phyloP scores from a whole-genome alignment of 2,329 filamentous ascomycete species.

The Blastomyces gilchristii region DNA sequence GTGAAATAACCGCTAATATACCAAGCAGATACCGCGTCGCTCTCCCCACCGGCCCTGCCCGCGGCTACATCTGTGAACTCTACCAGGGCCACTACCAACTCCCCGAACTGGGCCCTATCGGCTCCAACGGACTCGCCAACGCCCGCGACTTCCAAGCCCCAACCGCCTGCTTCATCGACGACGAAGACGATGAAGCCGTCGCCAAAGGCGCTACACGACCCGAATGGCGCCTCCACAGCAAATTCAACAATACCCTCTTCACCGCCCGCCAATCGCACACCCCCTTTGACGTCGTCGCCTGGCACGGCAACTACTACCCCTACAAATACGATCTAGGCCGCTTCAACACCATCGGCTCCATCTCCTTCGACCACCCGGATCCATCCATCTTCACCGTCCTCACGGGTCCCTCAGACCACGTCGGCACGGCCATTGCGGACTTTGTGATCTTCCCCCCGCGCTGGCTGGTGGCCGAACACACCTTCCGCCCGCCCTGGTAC shows the following conservation, averaged over 20 bases:
- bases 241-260: constrained; percentile 60
- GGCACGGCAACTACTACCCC: constrained; percentile 71
- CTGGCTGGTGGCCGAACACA: constrained; percentile 53
- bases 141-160: constrained; percentile 65
- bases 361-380: constrained; percentile 68
- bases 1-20: neutral
- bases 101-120: constrained; percentile 63
- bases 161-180: constrained; percentile 57
- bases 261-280: constrained; percentile 56
- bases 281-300: constrained; percentile 69
- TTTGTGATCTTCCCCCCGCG: constrained; percentile 57
- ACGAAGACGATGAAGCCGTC: constrained; percentile 35
- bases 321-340: constrained; percentile 73
- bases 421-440: constrained; percentile 54
- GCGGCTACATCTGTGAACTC: constrained; percentile 66
- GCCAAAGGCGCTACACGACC: constrained; percentile 18
- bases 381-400: constrained; percentile 65
- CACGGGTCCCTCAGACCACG: constrained; percentile 46
- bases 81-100: constrained; percentile 63
- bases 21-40: constrained; percentile 52
- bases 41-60: constrained; percentile 50
- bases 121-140: constrained; percentile 65
- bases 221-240: constrained; percentile 27
- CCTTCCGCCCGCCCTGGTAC: constrained; percentile 53
- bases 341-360: constrained; percentile 63